These are phyloP conservation scores for Ustilago loliicola DNA, from an alignment of 1,284 basidiomycete species.

Conservation along the genomic window DNA sequence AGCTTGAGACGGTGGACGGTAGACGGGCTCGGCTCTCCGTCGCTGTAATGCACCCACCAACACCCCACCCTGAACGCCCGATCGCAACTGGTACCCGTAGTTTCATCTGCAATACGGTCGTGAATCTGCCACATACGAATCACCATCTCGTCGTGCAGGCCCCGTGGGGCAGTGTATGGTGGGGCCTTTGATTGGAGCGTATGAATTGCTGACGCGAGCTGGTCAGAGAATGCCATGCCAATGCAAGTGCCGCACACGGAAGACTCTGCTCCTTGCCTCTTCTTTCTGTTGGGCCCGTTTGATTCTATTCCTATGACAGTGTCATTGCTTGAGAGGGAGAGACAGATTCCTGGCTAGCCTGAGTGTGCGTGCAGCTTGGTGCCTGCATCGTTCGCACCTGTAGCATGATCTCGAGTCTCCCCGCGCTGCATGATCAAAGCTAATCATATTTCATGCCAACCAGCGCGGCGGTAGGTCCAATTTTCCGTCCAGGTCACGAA, in stretches of 20 bases:
- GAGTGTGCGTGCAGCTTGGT: not conserved
- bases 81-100: not conserved
- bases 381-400: not conserved
- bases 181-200: not conserved
- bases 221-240: not conserved
- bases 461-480: not conserved
- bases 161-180: not conserved
- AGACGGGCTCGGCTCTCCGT: not conserved
- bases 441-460: conserved; percentile 6
- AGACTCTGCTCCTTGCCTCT: conserved; percentile 3
- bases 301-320: not conserved
- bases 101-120: not conserved
- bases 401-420: conserved; percentile 1
- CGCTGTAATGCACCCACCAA: not conserved
- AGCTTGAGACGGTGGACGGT: not conserved
- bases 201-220: not conserved
- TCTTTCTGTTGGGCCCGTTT: not conserved
- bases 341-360: conserved; percentile 3
- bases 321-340: not conserved
- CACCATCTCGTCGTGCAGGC: not conserved
- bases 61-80: not conserved
- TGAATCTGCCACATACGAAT: not conserved
- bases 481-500: not conserved
- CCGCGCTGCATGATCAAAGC: not conserved
- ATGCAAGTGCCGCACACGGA: not conserved